Evolutionary conservation across 495 filamentous ascomycete species (phyloP).

Genomic region (Cryomyces antarcticus): DNA sequence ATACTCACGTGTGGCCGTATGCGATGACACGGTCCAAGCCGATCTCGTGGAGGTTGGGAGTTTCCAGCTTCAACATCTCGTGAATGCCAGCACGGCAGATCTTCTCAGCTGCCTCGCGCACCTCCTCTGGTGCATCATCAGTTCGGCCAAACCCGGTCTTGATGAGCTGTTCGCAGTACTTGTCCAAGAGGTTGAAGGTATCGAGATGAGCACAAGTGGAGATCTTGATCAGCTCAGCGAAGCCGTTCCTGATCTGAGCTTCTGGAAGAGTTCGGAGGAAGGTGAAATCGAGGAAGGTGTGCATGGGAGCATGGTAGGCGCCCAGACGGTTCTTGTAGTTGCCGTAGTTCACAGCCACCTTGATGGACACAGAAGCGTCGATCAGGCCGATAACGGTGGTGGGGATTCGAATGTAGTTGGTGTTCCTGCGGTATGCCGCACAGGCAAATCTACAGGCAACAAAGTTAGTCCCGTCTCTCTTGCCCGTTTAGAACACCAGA

Average conservation of each 20-base stretch:
- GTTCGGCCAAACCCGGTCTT: slow-evolving; percentile 32
- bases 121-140: slow-evolving; percentile 25
- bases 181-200: slow-evolving; percentile 39
- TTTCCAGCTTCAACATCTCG: slow-evolving; percentile 43
- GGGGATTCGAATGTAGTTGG: slow-evolving; percentile 29
- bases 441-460: slow-evolving; percentile 29
- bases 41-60: slow-evolving; percentile 43
- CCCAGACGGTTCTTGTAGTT: slow-evolving; percentile 46
- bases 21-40: slow-evolving; percentile 42
- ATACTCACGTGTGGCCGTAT: slow-evolving; percentile 40
- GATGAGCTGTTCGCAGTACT: slow-evolving; percentile 39
- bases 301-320: slow-evolving; percentile 43
- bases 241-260: slow-evolving; percentile 42
- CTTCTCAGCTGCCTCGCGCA: slow-evolving; percentile 33
- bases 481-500: not conserved
- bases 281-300: slow-evolving; percentile 45
- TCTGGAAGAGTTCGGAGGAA: slow-evolving; percentile 38
- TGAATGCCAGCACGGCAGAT: slow-evolving; percentile 38
- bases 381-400: slow-evolving; percentile 48
- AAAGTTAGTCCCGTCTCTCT: slow-evolving; percentile 4
- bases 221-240: slow-evolving; percentile 48
- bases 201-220: slow-evolving; percentile 37
- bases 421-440: slow-evolving; percentile 21
- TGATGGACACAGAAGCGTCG: slow-evolving; percentile 44
- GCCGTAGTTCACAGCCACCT: slow-evolving; percentile 44